Evolutionary conservation across 2,329 filamentous ascomycete genomes (phyloP).

Genomic region (Neospermospora avenae): DNA sequence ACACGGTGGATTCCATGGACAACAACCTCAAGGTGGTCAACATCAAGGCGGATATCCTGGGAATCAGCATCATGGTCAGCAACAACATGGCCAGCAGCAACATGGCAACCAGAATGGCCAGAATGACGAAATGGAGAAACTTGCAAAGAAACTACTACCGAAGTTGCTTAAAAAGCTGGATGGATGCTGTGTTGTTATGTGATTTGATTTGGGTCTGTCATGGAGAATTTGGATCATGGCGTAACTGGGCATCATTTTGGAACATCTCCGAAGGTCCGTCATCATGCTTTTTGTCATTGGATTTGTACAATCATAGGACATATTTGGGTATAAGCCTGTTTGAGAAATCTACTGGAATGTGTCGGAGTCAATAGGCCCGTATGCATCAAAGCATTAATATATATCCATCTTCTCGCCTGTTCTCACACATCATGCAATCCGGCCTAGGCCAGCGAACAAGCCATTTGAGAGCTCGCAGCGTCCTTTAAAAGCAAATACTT

Average conservation of each 20-base stretch:
- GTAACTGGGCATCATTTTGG: not conserved
- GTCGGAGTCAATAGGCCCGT: not conserved
- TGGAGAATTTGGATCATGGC: not conserved
- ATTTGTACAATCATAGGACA: not conserved
- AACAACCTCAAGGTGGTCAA: slow-evolving; percentile 45
- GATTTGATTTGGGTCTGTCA: not conserved
- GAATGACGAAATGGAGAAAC: slow-evolving; percentile 35
- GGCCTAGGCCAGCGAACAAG: not conserved
- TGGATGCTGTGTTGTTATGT: slow-evolving; percentile 35
- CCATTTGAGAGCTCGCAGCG: not conserved
- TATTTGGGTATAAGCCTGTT: not conserved
- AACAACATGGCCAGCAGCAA: slow-evolving; percentile 41
- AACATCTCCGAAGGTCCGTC: not conserved
- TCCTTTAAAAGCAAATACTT: not conserved
- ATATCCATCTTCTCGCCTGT: not conserved
- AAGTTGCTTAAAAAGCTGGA: slow-evolving; percentile 33
- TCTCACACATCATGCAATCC: not conserved
- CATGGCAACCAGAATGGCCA: slow-evolving; percentile 35
- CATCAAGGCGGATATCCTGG: slow-evolving; percentile 38
- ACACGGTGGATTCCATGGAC: slow-evolving; percentile 30
- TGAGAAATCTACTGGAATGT: not conserved
- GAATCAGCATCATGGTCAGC: slow-evolving; percentile 41
- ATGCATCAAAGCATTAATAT: not conserved
- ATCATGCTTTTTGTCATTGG: not conserved
- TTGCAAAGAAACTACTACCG: slow-evolving; percentile 33